These are phyloP conservation scores for Apium graveolens DNA, from an alignment of 129 eudicot genomes.

Conservation along the genomic window DNA sequence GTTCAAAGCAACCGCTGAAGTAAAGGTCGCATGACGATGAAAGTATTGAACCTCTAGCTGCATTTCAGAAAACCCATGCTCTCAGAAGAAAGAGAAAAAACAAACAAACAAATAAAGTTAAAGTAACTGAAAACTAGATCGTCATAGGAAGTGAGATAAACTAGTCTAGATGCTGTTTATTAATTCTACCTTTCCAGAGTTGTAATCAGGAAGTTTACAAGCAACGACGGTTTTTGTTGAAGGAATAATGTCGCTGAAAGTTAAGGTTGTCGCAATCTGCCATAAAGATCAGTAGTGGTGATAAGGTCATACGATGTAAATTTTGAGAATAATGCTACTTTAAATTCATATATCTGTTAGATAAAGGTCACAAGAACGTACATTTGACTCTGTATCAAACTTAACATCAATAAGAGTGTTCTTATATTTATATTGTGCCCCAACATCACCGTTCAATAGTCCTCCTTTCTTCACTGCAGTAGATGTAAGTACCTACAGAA, in stretches of 20 bases:
- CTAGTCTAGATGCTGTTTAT: conserved; percentile 4
- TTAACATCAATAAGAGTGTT: conserved; percentile 71
- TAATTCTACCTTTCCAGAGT: conserved; percentile 60
- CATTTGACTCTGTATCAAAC: conserved; percentile 80
- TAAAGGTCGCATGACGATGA: conserved; percentile 67
- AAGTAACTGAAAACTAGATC: neutral
- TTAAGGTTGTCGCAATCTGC: conserved; percentile 66
- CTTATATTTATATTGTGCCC: conserved; percentile 67
- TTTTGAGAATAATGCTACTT: neutral
- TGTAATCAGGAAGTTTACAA: conserved; percentile 52
- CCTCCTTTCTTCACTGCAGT: conserved; percentile 93
- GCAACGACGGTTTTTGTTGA: conserved; percentile 67
- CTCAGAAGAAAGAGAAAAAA: conserved; percentile 1
- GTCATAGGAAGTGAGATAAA: neutral
- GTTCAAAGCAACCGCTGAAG: conserved; percentile 52
- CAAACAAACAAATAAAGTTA: neutral
- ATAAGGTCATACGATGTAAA: neutral
- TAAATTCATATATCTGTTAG: neutral
- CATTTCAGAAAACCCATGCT: conserved; percentile 16
- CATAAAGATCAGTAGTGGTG: conserved; percentile 12
- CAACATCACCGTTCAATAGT: conserved; percentile 80
- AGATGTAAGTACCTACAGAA: conserved; percentile 66
- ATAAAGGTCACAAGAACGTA: conserved; percentile 23
- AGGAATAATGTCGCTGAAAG: conserved; percentile 59
- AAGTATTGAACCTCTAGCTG: conserved; percentile 84